Percentiles rank a stretch among this genome's conserved stretches.
These are phyloP conservation scores for Tricholoma furcatifolium DNA, from an alignment of 768 basidiomycete genomes.

Conservation along the genomic window DNA sequence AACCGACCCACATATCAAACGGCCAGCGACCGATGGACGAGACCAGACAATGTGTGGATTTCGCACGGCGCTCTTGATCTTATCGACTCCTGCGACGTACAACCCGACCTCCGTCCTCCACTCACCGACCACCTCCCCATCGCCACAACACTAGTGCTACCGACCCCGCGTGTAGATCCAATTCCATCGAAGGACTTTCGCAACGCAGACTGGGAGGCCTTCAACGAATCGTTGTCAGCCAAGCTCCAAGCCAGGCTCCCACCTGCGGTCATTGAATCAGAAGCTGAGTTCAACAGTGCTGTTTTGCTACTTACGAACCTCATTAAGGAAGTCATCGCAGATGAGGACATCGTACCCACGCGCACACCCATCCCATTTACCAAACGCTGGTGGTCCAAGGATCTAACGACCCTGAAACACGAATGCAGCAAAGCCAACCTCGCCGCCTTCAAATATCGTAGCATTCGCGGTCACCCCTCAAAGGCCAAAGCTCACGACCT, in stretches of 20 bases:
- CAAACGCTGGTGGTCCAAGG: conserved; percentile 20
- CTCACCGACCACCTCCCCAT: conserved; percentile 34
- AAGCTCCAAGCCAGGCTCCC: not conserved
- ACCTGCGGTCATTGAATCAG: not conserved
- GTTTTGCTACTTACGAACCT: not conserved
- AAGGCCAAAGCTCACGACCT: not conserved
- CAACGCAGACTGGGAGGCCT: conserved; percentile 21
- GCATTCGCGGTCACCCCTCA: not conserved
- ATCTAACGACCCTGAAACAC: conserved; percentile 9
- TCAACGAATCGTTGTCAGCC: conserved; percentile 10
- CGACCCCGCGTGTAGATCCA: not conserved
- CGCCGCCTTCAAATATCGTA: not conserved
- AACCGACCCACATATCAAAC: not conserved
- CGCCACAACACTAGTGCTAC: conserved; percentile 19
- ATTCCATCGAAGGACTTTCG: conserved; percentile 17
- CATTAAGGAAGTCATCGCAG: conserved; percentile 8
- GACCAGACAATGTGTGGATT: conserved; percentile 3
- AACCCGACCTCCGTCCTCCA: not conserved
- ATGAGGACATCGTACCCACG: not conserved
- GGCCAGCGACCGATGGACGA: not conserved
- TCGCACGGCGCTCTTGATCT: not conserved
- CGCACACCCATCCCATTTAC: conserved; percentile 14
- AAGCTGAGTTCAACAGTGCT: not conserved
- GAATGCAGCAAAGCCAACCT: too few species aligned
- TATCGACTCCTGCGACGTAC: not conserved